Conservation (phyloP, 345 rosid species). For the Linum trigynum region DNA sequence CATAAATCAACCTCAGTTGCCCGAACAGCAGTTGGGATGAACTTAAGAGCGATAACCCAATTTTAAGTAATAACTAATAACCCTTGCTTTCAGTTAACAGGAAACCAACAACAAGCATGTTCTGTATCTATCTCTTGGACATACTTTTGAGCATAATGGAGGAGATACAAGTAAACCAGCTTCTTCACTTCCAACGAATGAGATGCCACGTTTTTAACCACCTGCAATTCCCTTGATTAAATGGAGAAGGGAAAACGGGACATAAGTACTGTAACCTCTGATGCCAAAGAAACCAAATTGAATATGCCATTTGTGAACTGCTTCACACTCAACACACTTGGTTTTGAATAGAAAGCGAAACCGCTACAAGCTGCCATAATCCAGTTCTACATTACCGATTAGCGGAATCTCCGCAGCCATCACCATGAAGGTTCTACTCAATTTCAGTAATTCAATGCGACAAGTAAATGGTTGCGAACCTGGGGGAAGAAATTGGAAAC, state of each 20-base stretch:
- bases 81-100: not conserved
- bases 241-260: not conserved
- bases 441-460: constrained; percentile 8
- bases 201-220: constrained; percentile 90
- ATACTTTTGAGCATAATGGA: constrained; percentile 93
- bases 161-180: constrained; percentile 84
- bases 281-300: not conserved
- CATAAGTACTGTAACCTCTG: not conserved
- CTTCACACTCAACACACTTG: not conserved
- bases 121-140: constrained; percentile 9
- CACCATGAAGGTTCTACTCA: not conserved
- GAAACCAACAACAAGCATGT: not conserved
- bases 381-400: too few relatives aligned
- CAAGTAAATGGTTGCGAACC: constrained; percentile 24
- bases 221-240: constrained; percentile 41
- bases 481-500: constrained; percentile 98
- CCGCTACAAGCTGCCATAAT: not conserved
- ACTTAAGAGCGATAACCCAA: not conserved
- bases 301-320: not conserved
- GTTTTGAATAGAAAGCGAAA: not conserved
- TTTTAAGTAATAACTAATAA: not conserved
- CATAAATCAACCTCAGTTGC: not conserved
- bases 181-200: constrained; percentile 94
- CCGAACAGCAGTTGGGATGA: not conserved
- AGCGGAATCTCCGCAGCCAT: not conserved